Conservation (phyloP, 495 filamentous ascomycete genomes). For the Hapsidospora chrysogenum region DNA sequence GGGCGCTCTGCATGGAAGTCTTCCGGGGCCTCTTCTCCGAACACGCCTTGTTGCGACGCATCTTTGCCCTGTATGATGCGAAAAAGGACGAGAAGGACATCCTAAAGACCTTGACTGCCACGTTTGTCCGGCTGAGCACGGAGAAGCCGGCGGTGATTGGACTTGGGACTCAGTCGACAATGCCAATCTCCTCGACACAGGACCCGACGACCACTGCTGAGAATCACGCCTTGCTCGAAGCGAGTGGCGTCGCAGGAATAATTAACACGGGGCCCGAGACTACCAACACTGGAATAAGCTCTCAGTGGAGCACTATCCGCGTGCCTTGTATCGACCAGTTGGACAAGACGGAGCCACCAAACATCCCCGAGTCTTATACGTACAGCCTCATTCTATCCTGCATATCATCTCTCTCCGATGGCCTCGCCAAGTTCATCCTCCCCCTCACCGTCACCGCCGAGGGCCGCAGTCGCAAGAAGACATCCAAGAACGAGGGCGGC, state of each 20-base stretch:
- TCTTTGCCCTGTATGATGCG: constrained; percentile 67
- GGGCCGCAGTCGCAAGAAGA: constrained; percentile 31
- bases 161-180: constrained; percentile 68
- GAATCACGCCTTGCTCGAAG: constrained; percentile 77
- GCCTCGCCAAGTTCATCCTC: constrained; percentile 80
- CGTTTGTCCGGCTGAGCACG: constrained; percentile 73
- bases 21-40: constrained; percentile 74
- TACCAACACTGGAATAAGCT: constrained; percentile 61
- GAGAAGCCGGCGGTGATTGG: constrained; percentile 83
- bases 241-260: constrained; percentile 72
- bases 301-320: constrained; percentile 74
- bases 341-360: constrained; percentile 76
- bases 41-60: constrained; percentile 54
- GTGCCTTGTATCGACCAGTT: constrained; percentile 86
- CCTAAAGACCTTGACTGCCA: constrained; percentile 61
- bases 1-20: constrained; percentile 79
- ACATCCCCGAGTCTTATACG: constrained; percentile 79
- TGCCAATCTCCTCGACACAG: constrained; percentile 37
- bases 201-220: constrained; percentile 22
- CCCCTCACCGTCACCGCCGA: constrained; percentile 67
- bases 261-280: constrained; percentile 64
- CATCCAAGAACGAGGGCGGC: constrained; percentile 19
- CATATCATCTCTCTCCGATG: constrained; percentile 75
- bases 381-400: constrained; percentile 82
- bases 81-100: constrained; percentile 57